Evolutionary conservation across 192 early-diverging fungal genomes (phyloP), one percentile per base, ranked within the genome.

Genomic region (Gamsiella multidivaricata): DNA sequence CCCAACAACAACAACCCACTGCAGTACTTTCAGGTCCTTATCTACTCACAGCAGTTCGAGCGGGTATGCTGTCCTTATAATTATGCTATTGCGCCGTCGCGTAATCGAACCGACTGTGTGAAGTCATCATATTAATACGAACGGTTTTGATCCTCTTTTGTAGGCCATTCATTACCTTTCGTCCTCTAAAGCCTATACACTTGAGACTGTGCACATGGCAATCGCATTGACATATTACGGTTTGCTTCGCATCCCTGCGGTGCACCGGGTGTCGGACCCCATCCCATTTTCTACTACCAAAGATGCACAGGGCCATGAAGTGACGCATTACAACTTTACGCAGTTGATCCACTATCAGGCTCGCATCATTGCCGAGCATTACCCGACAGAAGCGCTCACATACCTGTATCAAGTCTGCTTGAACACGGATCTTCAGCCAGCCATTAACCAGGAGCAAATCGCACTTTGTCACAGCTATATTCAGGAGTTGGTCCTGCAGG

Each of bases 181-280:
- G 41, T 86, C 87, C 54, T 69, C 83, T 23, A 89, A 88, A 20
- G 79, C 68, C 7, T 91, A 84, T 71, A 81, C 84, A 15, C 72
- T 94, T 9, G 97, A 99, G 59, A 95, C 94, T 15, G 89, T 98
- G 11, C 97, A 98, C 70, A 92, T 97, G 82, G 95, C 93, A 17
- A 88, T 97, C 42, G 85, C 91, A 1, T 79, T 96, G 74, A 91
- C 88, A 2, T 89, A 93, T 79, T 88, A 90, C 64, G 93, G 96
- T 12, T 71, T 94, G 50, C 81, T 99, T 15, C 83, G 88, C 18
- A 85, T 95, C 29, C 90, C 94, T 3, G 64, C 87, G 4, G 80
- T 69, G 41, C 82, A 88, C 7, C 76, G 83, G 29, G 73, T 81
- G 18, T 64, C 84, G 15, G 69, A 71, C 36, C 70, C 59, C 18